Evolutionary conservation across 2,329 filamentous ascomycete genomes (phyloP).

Genomic region (Chaetomiaceae sp.): DNA sequence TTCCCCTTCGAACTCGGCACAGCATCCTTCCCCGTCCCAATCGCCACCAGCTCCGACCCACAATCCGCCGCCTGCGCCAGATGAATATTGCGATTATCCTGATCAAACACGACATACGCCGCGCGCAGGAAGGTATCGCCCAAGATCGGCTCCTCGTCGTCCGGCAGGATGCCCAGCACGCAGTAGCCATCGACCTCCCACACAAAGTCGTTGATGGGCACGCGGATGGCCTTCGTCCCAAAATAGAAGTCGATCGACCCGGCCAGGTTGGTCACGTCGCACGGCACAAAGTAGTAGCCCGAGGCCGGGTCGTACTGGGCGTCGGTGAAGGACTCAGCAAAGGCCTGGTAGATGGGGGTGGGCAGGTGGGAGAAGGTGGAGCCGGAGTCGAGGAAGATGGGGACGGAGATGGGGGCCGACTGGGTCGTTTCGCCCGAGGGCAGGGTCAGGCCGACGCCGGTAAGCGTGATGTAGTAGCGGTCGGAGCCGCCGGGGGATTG

Average conservation of each 20-base stretch:
- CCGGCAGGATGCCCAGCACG: slow-evolving; percentile 33
- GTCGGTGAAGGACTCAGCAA: slow-evolving; percentile 40
- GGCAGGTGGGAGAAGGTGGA: slow-evolving; percentile 45
- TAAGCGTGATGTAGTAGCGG: slow-evolving; percentile 33
- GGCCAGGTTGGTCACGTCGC: slow-evolving; percentile 30
- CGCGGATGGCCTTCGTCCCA: slow-evolving; percentile 34
- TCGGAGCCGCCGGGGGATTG: slow-evolving; percentile 21
- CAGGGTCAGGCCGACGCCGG: slow-evolving; percentile 24
- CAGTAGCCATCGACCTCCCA: slow-evolving; percentile 37
- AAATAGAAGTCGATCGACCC: slow-evolving; percentile 47
- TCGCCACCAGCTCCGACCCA: slow-evolving; percentile 26
- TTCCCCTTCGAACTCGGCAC: slow-evolving; percentile 16
- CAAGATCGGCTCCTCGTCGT: slow-evolving; percentile 24
- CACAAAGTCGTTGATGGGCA: slow-evolving; percentile 45
- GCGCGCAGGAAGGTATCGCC: slow-evolving; percentile 30
- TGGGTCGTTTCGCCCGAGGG: slow-evolving; percentile 18
- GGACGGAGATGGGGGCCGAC: slow-evolving; percentile 19
- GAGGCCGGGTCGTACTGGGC: slow-evolving; percentile 29
- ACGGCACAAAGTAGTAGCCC: slow-evolving; percentile 42
- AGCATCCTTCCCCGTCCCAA: slow-evolving; percentile 22
- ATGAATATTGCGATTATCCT: slow-evolving; percentile 27
- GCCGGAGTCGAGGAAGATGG: slow-evolving; percentile 44
- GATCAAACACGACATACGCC: slow-evolving; percentile 31
- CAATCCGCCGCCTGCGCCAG: slow-evolving; percentile 30
- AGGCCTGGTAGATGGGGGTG: slow-evolving; percentile 33